A percentile compares a stretch with the other conserved stretches of the same genome.
Conservation (phyloP, 1,139 yeast species). For the Yamadazyma sp. region DNA sequence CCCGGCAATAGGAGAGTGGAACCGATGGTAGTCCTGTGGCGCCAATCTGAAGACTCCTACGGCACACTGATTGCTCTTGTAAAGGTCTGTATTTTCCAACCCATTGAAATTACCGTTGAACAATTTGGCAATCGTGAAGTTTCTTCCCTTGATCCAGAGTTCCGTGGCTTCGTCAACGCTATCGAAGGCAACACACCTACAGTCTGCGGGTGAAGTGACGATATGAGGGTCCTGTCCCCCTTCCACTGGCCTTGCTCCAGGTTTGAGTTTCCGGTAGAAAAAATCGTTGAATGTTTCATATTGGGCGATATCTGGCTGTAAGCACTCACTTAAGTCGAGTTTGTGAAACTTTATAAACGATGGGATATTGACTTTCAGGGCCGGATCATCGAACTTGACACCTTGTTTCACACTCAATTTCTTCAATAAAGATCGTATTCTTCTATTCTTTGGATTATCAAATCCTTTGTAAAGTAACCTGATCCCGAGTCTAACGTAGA, state of each 20-base stretch:
- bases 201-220: conserved; percentile 84
- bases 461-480: conserved; percentile 78
- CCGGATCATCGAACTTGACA: conserved; percentile 69
- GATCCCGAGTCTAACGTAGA: conserved; percentile 85
- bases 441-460: conserved; percentile 51
- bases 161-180: conserved; percentile 64
- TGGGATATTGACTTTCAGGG: conserved; percentile 64
- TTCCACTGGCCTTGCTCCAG: conserved; percentile 71
- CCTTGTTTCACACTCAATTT: conserved; percentile 82
- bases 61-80: conserved; percentile 47
- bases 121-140: conserved; percentile 67
- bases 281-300: conserved; percentile 84
- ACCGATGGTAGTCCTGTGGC: conserved; percentile 95
- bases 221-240: conserved; percentile 48
- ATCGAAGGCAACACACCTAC: conserved; percentile 74
- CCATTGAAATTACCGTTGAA: conserved; percentile 58
- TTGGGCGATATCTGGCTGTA: conserved; percentile 44
- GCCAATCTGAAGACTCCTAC: conserved; percentile 85
- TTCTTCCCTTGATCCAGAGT: conserved; percentile 88
- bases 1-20: conserved; percentile 87
- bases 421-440: conserved; percentile 57
- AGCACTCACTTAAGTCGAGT: conserved; percentile 70
- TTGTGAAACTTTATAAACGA: conserved; percentile 82
- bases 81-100: conserved; percentile 43
- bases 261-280: conserved; percentile 75